These are phyloP conservation scores for Phialophora verrucosa DNA, from an alignment of 2,329 filamentous ascomycete species.

Conservation along the genomic window DNA sequence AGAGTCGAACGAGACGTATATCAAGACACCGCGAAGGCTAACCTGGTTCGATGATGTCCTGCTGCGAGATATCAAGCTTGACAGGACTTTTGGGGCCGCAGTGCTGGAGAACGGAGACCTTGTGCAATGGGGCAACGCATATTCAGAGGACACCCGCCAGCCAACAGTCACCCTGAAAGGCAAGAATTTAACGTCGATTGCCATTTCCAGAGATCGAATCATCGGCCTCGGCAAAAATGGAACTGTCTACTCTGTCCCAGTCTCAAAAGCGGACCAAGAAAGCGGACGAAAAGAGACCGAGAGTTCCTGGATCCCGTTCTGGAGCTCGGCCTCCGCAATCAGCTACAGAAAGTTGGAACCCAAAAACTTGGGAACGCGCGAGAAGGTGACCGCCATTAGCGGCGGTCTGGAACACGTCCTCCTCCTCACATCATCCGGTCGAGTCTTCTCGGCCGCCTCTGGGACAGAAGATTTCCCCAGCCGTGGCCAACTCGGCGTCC, in stretches of 20 bases:
- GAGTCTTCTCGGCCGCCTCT: conserved; percentile 86
- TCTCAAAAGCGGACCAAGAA: conserved; percentile 73
- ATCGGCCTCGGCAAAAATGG: conserved; percentile 77
- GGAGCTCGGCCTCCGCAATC: conserved; percentile 63
- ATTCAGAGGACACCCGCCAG: conserved; percentile 65
- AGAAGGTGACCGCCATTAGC: conserved; percentile 74
- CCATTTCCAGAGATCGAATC: conserved; percentile 81
- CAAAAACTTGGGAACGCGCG: conserved; percentile 66
- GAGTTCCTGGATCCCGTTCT: conserved; percentile 75
- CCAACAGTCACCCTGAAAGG: conserved; percentile 77
- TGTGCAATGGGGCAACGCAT: conserved; percentile 87
- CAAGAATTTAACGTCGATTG: conserved; percentile 77
- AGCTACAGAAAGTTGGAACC: conserved; percentile 77
- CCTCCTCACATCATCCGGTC: conserved; percentile 80
- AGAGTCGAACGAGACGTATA: conserved; percentile 73
- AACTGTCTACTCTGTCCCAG: conserved; percentile 82
- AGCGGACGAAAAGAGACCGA: conserved; percentile 68
- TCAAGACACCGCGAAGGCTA: conserved; percentile 82
- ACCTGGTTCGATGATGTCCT: conserved; percentile 82
- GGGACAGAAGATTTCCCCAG: conserved; percentile 78
- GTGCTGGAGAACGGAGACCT: conserved; percentile 87
- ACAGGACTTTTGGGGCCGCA: conserved; percentile 80
- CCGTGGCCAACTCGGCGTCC: conserved; percentile 84
- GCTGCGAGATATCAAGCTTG: conserved; percentile 84
- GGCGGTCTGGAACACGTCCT: conserved; percentile 86